A percentile compares a stretch with the other conserved stretches of the same genome.
These are phyloP conservation scores for Leccinum pachyderme DNA, from an alignment of 1,284 basidiomycete genomes.

Conservation along the genomic window DNA sequence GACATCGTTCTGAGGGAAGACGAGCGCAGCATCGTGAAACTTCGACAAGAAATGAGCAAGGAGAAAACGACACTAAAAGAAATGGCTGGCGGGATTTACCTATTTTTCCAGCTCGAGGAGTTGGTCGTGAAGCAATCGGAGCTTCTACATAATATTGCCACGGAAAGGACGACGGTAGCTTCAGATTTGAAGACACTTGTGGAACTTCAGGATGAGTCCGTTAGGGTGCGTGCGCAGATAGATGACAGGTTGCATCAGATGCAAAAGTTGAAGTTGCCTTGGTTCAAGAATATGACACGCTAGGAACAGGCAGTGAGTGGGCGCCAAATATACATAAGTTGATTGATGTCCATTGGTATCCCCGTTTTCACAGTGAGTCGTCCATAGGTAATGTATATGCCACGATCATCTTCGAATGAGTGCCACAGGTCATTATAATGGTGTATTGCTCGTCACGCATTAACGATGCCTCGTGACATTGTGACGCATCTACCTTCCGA, in stretches of 20 bases:
- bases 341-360: too few relatives aligned
- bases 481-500: too few relatives aligned
- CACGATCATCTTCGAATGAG: too few relatives aligned
- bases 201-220: background rate
- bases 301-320: too few relatives aligned
- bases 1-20: background rate
- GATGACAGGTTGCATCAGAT: background rate
- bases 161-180: background rate
- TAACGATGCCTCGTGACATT: too few relatives aligned
- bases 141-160: background rate
- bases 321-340: too few relatives aligned
- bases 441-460: too few relatives aligned
- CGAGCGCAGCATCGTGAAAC: background rate
- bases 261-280: slow-evolving; percentile 1
- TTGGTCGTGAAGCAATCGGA: background rate
- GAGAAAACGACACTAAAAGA: background rate
- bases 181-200: background rate
- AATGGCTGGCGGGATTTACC: background rate
- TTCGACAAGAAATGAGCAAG: background rate
- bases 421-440: too few relatives aligned
- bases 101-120: background rate
- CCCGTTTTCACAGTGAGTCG: too few relatives aligned
- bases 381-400: too few relatives aligned
- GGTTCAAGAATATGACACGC: background rate
- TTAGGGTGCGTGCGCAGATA: background rate